Evolutionary conservation across 2,329 filamentous ascomycete genomes (phyloP).

Genomic region (Verticillium nubilum): DNA sequence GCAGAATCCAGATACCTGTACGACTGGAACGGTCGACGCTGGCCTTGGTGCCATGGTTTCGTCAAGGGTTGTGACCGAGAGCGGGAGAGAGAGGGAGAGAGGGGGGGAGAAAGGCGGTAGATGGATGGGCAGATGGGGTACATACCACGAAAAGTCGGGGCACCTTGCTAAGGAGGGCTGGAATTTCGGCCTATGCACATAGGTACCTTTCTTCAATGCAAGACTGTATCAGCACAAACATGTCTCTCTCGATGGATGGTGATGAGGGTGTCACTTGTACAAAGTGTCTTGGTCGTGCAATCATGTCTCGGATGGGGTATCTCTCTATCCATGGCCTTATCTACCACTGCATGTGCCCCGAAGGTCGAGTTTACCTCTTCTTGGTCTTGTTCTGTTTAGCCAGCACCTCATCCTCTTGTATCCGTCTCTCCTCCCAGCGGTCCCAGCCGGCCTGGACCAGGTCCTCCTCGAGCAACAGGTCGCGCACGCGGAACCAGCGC

Average conservation of each 20-base stretch:
- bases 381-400: slow-evolving; percentile 16
- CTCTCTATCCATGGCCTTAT: background rate
- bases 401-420: slow-evolving; percentile 25
- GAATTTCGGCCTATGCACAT: background rate
- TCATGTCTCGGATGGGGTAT: background rate
- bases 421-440: slow-evolving; percentile 65
- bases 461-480: slow-evolving; percentile 84
- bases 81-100: too few relatives aligned
- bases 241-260: background rate
- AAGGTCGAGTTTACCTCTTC: background rate
- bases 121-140: background rate
- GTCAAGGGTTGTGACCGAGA: background rate
- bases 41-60: background rate
- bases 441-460: slow-evolving; percentile 90
- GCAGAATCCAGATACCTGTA: background rate
- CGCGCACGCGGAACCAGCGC: slow-evolving; percentile 66
- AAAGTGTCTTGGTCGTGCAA: background rate
- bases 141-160: background rate
- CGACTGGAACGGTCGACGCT: background rate
- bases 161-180: background rate
- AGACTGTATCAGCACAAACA: background rate
- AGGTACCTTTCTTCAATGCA: background rate
- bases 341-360: too few relatives aligned
- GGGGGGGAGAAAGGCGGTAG: too few relatives aligned
- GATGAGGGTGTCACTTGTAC: background rate